Evolutionary conservation across 352 stramenopile genomes (phyloP), one percentile per base, ranked within the genome.

Genomic region (Phytophthora podocarpi): DNA sequence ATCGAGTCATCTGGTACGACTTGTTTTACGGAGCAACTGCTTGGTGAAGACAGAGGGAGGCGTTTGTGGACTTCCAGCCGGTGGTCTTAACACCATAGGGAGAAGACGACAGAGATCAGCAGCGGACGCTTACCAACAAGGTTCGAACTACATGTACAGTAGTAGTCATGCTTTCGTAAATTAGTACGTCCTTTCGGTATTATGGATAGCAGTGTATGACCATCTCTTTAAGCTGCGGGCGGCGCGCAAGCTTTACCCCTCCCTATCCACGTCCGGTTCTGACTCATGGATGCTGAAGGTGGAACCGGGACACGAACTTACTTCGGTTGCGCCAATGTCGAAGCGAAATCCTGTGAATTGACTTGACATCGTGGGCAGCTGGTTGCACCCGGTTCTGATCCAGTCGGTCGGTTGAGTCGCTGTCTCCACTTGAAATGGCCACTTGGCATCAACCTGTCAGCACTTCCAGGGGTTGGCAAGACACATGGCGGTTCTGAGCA

Each of bases 401-500:
- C 26, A 12, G 23, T 31, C n/a, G 21, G 26, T 31, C 28, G 27
- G 21, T 20, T 35, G 16, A 26, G 37, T 41, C 28, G 41, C 27
- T 11, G 11, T 3, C 20, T 24, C 24, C 45, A 24, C 53, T 56
- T 51, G 21, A 41, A 61, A 43, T 34, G n/a, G 18, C 32, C 37
- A 47, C 10, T 50, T 51, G 37, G 36, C 37, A 24, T 11, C 36
- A 54, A 45, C 4, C 4, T 67, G 24, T 63, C 57, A 65, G 37
- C 47, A 20, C 15, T 54, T 55, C 31, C 40, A 36, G 39, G 26
- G 23, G 30, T 46, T 35, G 26, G 26, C 41, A 24, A 53, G 31
- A 20, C 61, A 70, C 54, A 41, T 70, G 61, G 54, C 18, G 15
- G 58, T 70, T 70, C 61, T 66, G 54, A 28, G 61, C 47, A 42